Percentiles rank a stretch among this genome's conserved stretches.
Conservation (phyloP, 305 asterid genomes). For the Stenogyne calaminthoides region DNA sequence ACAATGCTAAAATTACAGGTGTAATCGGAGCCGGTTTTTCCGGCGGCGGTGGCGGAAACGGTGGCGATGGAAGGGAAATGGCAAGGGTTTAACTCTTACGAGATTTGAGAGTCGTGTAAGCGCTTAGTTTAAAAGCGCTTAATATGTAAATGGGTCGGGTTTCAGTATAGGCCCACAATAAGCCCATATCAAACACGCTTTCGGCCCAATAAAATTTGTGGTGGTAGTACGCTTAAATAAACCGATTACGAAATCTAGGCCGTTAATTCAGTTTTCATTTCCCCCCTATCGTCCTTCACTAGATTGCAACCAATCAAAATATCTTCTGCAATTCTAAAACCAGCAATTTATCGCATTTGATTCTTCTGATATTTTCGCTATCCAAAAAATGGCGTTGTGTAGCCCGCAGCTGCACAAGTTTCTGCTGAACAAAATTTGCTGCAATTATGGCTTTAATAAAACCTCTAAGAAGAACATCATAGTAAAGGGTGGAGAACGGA, state of each 20-base stretch:
- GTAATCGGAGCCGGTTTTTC: not conserved
- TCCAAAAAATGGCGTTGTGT: constrained; percentile 61
- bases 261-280: constrained; percentile 59
- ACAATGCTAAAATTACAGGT: not conserved
- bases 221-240: constrained; percentile 30
- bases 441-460: constrained; percentile 44
- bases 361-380: constrained; percentile 11
- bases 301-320: constrained; percentile 52
- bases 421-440: constrained; percentile 46
- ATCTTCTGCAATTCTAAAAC: not conserved
- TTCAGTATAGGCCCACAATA: not conserved
- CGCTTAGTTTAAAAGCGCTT: no score
- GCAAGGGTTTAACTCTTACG: constrained; percentile 32
- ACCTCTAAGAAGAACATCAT: constrained; percentile 32
- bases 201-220: constrained; percentile 29
- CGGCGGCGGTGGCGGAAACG: constrained; percentile 24
- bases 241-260: constrained; percentile 45
- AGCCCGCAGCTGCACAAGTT: constrained; percentile 66
- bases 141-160: no score
- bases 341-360: constrained; percentile 9
- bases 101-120: no score
- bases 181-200: not conserved
- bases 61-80: constrained; percentile 19
- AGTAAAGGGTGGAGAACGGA: constrained; percentile 48
- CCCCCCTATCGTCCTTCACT: no score